phyloP scores from a whole-genome alignment of 352 stramenopile species.

The Globisporangium heterothallicum region DNA sequence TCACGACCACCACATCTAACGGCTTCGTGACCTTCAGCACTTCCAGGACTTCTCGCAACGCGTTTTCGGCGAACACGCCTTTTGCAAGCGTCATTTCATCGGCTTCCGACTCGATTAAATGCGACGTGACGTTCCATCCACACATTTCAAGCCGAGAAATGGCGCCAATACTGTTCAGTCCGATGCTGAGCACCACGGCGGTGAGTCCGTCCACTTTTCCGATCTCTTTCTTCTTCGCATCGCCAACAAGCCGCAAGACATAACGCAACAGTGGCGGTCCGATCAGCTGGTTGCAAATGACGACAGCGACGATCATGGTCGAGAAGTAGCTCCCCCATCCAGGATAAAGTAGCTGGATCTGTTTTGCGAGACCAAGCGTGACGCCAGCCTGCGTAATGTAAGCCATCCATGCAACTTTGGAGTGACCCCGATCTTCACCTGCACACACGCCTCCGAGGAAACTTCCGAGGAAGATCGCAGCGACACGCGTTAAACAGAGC shows the following conservation, averaged over 20 bases:
- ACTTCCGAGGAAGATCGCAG: slow-evolving; percentile 55
- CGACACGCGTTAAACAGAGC: slow-evolving; percentile 44
- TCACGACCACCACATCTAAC: slow-evolving; percentile 51
- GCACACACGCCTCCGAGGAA: slow-evolving; percentile 43
- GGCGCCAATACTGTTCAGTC: slow-evolving; percentile 25
- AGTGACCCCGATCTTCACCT: slow-evolving; percentile 36
- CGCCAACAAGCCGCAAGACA: slow-evolving; percentile 43
- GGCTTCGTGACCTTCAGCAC: slow-evolving; percentile 30
- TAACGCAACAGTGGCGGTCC: slow-evolving; percentile 54
- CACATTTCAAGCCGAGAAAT: slow-evolving; percentile 51
- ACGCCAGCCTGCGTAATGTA: slow-evolving; percentile 70
- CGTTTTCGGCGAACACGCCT: slow-evolving; percentile 11
- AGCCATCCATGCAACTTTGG: slow-evolving; percentile 63
- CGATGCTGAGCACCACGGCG: slow-evolving; percentile 29
- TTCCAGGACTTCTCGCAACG: slow-evolving; percentile 22
- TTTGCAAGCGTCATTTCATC: slow-evolving; percentile 16
- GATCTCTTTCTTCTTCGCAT: slow-evolving; percentile 51
- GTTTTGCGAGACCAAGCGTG: slow-evolving; percentile 61
- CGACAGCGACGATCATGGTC: slow-evolving; percentile 67
- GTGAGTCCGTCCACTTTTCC: slow-evolving; percentile 53
- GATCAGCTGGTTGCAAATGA: slow-evolving; percentile 67
- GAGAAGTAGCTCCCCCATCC: slow-evolving; percentile 69
- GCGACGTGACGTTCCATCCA: slow-evolving; percentile 49
- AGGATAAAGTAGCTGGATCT: slow-evolving; percentile 65
- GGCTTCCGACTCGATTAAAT: slow-evolving; percentile 31